Evolutionary conservation across 2,329 filamentous ascomycete species (phyloP).

Genomic region (Fusarium sp.): DNA sequence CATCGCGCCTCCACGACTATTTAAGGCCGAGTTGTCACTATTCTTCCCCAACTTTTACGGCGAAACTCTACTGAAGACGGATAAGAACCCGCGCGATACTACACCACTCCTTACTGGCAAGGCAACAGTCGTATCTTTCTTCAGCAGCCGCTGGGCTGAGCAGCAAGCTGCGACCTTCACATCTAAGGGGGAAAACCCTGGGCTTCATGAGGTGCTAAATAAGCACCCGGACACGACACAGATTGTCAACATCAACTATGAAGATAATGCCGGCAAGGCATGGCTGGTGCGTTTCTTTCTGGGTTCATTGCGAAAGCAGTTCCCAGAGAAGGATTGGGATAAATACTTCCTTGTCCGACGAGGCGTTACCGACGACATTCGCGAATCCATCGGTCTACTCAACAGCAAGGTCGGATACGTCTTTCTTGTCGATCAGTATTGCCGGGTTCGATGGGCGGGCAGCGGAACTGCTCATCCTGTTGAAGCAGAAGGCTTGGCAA

Average conservation of each 20-base stretch:
- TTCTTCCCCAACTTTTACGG: conserved; percentile 95
- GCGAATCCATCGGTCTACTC: conserved; percentile 72
- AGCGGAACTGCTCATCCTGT: conserved; percentile 73
- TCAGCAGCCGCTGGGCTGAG: conserved; percentile 86
- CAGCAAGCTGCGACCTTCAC: conserved; percentile 79
- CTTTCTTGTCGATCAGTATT: conserved; percentile 87
- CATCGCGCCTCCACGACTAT: conserved; percentile 82
- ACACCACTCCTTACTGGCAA: conserved; percentile 77
- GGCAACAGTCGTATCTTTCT: conserved; percentile 81
- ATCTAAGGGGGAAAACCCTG: conserved; percentile 70
- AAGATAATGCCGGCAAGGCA: conserved; percentile 77
- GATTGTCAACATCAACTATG: conserved; percentile 85
- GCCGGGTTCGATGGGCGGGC: conserved; percentile 92
- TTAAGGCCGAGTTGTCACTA: conserved; percentile 81
- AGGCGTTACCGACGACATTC: conserved; percentile 67
- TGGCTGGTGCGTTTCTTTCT: conserved; percentile 66
- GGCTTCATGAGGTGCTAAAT: conserved; percentile 69
- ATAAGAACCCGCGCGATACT: conserved; percentile 67
- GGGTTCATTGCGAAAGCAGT: conserved; percentile 58
- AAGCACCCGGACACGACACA: conserved; percentile 67
- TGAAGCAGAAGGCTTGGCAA: conserved; percentile 73
- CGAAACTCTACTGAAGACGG: conserved; percentile 71
- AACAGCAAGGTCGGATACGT: conserved; percentile 95
- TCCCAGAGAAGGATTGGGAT: conserved; percentile 62
- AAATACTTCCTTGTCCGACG: conserved; percentile 68